Conservation (phyloP, 306 rosid genomes). For the Quercus variabilis region DNA sequence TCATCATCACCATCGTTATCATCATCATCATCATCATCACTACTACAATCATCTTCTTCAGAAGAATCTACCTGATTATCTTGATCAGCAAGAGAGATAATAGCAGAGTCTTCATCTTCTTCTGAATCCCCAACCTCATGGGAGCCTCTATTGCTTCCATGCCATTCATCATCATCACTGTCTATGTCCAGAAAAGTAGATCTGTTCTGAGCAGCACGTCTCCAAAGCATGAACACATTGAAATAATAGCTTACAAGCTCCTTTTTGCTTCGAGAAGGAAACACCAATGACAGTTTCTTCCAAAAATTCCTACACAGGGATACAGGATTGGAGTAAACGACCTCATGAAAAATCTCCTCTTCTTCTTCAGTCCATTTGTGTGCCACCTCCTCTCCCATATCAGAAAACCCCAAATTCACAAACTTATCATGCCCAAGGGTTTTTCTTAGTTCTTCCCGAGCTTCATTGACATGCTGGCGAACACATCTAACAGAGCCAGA, state of each 20-base stretch:
- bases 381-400: constrained; percentile 53
- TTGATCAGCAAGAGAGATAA: constrained; percentile 42
- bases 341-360: constrained; percentile 40
- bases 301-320: constrained; percentile 52
- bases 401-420: constrained; percentile 45
- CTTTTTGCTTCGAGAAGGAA: constrained; percentile 37
- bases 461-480: constrained; percentile 40
- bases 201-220: constrained; percentile 52
- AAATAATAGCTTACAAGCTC: constrained; percentile 52
- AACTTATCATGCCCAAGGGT: constrained; percentile 40
- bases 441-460: constrained; percentile 32
- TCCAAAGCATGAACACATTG: constrained; percentile 54
- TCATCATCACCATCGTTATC: constrained; percentile 7
- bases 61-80: constrained; percentile 29
- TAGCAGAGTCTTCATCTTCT: constrained; percentile 48
- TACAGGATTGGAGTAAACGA: constrained; percentile 45
- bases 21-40: constrained; percentile 23
- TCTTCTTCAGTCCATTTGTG: constrained; percentile 53
- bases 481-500: constrained; percentile 46
- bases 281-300: constrained; percentile 39
- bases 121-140: constrained; percentile 25
- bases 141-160: constrained; percentile 19
- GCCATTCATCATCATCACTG: constrained; percentile 65
- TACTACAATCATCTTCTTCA: constrained; percentile 36
- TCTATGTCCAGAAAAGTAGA: constrained; percentile 36